These are phyloP conservation scores for Cenococcum geophilum DNA, from an alignment of 495 filamentous ascomycete genomes.

Conservation along the genomic window DNA sequence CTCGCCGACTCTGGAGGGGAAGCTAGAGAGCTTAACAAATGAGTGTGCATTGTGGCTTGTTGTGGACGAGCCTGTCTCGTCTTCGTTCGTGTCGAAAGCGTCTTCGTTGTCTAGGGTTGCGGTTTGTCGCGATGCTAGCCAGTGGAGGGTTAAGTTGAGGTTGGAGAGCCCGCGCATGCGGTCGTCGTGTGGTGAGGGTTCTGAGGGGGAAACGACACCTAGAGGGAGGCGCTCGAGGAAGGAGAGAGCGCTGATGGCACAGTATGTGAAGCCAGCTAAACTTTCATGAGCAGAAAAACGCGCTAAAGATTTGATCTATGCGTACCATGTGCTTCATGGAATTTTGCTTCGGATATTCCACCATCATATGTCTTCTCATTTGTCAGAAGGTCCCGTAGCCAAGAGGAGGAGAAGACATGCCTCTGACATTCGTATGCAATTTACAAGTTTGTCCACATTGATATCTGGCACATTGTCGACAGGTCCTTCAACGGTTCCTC, in stretches of 20 bases:
- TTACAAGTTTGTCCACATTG: constrained; percentile 59
- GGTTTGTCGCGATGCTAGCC: constrained; percentile 67
- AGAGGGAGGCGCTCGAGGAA: constrained; percentile 53
- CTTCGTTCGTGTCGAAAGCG: constrained; percentile 37
- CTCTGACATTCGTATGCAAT: constrained; percentile 65
- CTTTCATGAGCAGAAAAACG: not conserved
- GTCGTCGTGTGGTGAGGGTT: constrained; percentile 11
- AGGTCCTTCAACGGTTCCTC: constrained; percentile 47
- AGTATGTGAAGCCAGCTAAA: constrained; percentile 81
- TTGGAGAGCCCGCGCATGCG: constrained; percentile 26
- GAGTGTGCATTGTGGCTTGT: constrained; percentile 28
- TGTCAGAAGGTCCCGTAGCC: constrained; percentile 2
- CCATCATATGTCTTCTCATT: constrained; percentile 75
- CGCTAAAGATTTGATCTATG: constrained; percentile 9
- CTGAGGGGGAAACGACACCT: not conserved
- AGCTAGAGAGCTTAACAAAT: constrained; percentile 28
- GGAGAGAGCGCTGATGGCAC: constrained; percentile 67
- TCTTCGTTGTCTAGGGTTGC: constrained; percentile 35
- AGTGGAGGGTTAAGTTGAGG: constrained; percentile 49
- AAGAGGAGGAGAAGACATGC: constrained; percentile 41
- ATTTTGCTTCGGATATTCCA: constrained; percentile 73
- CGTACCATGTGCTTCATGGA: constrained; percentile 84
- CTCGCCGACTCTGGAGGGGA: constrained; percentile 21
- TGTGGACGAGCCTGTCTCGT: constrained; percentile 28
- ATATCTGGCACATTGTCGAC: constrained; percentile 65